Evolutionary conservation across 176 grass and related monocot genomes (phyloP).

Genomic region (Phoenix roebelenii): DNA sequence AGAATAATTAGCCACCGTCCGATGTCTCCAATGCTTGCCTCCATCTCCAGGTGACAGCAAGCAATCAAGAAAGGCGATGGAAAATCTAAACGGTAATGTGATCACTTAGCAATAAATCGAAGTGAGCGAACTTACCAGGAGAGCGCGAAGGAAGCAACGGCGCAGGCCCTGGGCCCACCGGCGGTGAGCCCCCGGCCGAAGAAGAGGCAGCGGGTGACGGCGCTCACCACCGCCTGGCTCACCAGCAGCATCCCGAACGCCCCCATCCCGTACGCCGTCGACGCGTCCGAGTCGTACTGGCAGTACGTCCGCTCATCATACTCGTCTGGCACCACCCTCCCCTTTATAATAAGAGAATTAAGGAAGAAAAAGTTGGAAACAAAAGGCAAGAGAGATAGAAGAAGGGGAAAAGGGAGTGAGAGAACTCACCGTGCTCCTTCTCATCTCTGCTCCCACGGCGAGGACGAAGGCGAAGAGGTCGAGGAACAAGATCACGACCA

Average conservation of each 20-base stretch:
- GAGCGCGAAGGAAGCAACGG: conserved; percentile 49
- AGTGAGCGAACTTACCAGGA: conserved; percentile 39
- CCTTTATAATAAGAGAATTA: conserved; percentile 26
- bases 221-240: conserved; percentile 39
- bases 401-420: background rate
- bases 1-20: too few relatives aligned
- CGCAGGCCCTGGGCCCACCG: conserved; percentile 38
- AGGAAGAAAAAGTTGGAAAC: background rate
- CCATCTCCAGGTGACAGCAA: too few relatives aligned
- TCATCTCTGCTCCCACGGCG: conserved; percentile 82
- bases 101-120: too few relatives aligned
- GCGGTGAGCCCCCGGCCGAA: conserved; percentile 39
- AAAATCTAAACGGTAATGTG: too few relatives aligned
- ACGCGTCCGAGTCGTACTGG: conserved; percentile 70
- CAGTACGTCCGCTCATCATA: conserved; percentile 81
- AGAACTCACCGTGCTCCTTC: conserved; percentile 65
- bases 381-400: background rate
- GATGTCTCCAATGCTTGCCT: too few relatives aligned
- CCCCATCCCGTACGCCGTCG: conserved; percentile 70
- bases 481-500: conserved; percentile 35
- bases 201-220: conserved; percentile 71
- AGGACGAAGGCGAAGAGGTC: conserved; percentile 70
- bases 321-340: conserved; percentile 81
- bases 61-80: too few relatives aligned
- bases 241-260: conserved; percentile 77